phyloP scores from a whole-genome alignment of 306 rosid species.

The Chamaecrista fasciculata region DNA sequence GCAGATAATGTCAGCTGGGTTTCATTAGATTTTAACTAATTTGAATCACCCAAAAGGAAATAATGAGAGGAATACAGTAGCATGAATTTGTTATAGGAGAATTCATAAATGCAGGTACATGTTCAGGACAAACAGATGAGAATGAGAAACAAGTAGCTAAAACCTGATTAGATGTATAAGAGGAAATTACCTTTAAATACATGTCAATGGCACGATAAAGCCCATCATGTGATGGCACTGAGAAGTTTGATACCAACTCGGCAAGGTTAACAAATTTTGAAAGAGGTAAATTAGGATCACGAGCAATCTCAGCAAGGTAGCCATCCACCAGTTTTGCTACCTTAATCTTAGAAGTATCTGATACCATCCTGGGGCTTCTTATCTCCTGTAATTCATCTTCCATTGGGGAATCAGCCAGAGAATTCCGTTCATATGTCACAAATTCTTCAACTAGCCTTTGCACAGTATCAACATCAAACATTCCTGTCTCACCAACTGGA shows the following conservation, averaged over 20 bases:
- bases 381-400: constrained; percentile 68
- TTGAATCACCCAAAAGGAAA: background rate
- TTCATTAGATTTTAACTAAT: background rate
- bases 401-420: constrained; percentile 40
- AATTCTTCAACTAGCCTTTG: constrained; percentile 79
- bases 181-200: constrained; percentile 67
- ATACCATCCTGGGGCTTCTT: constrained; percentile 52
- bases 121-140: background rate
- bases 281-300: constrained; percentile 63
- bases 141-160: background rate
- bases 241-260: constrained; percentile 64
- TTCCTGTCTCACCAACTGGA: constrained; percentile 43
- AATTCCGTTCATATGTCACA: constrained; percentile 40
- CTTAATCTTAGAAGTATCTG: constrained; percentile 58
- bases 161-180: background rate
- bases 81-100: background rate
- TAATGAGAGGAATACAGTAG: background rate
- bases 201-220: constrained; percentile 88
- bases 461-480: constrained; percentile 61
- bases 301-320: constrained; percentile 76
- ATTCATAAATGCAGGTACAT: background rate
- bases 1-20: background rate
- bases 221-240: constrained; percentile 78
- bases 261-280: constrained; percentile 61
- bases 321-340: constrained; percentile 87